These are phyloP conservation scores for Cymbidium sinense DNA, from an alignment of 106 monocot genomes.

Conservation along the genomic window DNA sequence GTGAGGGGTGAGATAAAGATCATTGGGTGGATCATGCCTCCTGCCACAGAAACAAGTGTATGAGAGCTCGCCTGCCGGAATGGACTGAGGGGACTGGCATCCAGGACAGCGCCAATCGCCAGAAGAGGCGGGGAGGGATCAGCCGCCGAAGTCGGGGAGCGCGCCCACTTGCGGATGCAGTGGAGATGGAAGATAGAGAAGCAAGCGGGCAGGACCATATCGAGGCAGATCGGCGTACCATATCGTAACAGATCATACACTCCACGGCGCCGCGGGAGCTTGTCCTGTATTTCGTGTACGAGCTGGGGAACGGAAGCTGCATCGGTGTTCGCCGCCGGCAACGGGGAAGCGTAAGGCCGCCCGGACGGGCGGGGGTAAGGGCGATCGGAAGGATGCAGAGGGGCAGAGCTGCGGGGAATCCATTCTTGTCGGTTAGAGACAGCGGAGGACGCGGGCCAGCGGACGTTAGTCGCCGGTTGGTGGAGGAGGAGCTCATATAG, in stretches of 20 bases:
- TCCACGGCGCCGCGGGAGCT: conserved; percentile 77
- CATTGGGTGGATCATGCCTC: conserved; percentile 68
- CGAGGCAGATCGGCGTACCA: conserved; percentile 69
- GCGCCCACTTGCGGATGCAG: conserved; percentile 95
- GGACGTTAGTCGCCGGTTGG: too few species aligned
- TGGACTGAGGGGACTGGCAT: conserved; percentile 70
- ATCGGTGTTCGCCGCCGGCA: background rate
- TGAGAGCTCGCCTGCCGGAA: conserved; percentile 36
- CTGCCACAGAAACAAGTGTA: conserved; percentile 80
- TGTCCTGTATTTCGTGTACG: conserved; percentile 93
- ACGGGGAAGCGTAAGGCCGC: background rate
- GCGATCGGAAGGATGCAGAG: background rate
- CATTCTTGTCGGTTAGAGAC: conserved; percentile 45
- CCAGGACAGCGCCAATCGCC: conserved; percentile 91
- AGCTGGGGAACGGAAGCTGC: conserved; percentile 50
- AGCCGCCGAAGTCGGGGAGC: conserved; percentile 61
- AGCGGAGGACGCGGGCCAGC: conserved; percentile 70
- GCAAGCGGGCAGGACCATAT: conserved; percentile 95
- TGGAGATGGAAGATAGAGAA: conserved; percentile 94
- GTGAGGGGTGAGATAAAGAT: conserved; percentile 86
- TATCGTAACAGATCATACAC: conserved; percentile 99
- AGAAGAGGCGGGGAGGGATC: conserved; percentile 8
- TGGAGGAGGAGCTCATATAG: too few species aligned
- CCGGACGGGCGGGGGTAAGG: conserved; percentile 4
- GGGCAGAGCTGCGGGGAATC: conserved; percentile 36